These are phyloP conservation scores for Blastomyces parvus DNA, from an alignment of 2,329 filamentous ascomycete genomes.

Conservation along the genomic window DNA sequence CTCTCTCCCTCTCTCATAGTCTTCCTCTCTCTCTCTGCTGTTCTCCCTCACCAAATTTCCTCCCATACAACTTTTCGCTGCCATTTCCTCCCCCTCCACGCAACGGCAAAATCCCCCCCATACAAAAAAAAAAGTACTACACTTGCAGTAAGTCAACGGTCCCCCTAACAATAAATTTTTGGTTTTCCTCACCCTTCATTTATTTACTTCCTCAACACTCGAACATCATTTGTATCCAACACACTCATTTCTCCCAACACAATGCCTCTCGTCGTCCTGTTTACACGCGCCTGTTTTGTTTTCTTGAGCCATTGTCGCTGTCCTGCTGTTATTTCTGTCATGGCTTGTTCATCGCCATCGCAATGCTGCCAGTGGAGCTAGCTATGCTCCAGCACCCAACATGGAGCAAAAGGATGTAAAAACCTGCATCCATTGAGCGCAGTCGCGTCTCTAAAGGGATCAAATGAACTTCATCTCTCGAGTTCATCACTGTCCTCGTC, in stretches of 20 bases:
- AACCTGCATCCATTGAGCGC: background rate
- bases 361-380: background rate
- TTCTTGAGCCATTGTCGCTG: background rate
- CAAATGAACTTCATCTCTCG: background rate
- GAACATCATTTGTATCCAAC: background rate
- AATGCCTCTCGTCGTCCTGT: background rate
- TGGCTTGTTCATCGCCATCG: background rate
- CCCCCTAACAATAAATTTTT: conserved; percentile 25
- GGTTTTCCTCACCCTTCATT: conserved; percentile 15
- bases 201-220: conserved; percentile 9
- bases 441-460: background rate
- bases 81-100: conserved; percentile 23
- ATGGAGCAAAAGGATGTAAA: background rate
- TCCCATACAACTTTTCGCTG: conserved; percentile 29
- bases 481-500: background rate
- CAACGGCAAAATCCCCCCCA: conserved; percentile 20
- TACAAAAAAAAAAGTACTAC: conserved; percentile 32
- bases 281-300: conserved; percentile 6
- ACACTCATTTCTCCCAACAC: background rate
- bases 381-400: background rate
- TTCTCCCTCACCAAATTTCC: conserved; percentile 23
- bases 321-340: background rate
- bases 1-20: conserved; percentile 25
- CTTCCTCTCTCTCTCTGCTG: conserved; percentile 28
- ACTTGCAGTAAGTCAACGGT: conserved; percentile 27